These are phyloP conservation scores for Eucalyptus lansdowneana DNA, from an alignment of 345 rosid species.

Conservation along the genomic window DNA sequence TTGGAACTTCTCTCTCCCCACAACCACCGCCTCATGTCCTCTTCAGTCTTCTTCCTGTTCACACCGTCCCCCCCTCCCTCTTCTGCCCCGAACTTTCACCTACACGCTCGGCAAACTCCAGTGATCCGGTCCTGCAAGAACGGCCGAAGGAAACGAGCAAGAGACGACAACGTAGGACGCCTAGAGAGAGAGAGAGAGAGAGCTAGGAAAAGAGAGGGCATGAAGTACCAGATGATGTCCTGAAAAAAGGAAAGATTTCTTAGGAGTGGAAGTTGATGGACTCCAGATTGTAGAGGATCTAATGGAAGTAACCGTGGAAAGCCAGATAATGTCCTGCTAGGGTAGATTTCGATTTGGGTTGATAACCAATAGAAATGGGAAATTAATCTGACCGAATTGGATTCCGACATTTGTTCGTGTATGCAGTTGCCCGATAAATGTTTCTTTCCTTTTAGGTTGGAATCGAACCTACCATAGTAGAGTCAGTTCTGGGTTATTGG, in stretches of 20 bases:
- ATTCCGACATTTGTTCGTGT: background rate
- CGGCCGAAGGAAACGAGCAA: background rate
- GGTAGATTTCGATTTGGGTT: background rate
- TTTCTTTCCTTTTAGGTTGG: background rate
- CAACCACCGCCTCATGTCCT: background rate
- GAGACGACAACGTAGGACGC: background rate
- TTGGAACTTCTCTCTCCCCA: background rate
- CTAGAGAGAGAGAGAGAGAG: background rate
- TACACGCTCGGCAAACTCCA: background rate
- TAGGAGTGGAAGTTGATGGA: rapidly evolving
- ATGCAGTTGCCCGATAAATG: background rate
- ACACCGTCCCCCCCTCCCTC: background rate
- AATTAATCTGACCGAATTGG: background rate
- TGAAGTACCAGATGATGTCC: background rate
- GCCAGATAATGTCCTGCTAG: background rate
- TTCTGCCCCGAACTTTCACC: background rate
- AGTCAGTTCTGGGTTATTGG: rapidly evolving
- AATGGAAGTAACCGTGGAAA: background rate
- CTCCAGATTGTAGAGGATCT: background rate
- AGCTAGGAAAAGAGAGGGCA: background rate
- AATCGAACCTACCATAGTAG: rapidly evolving
- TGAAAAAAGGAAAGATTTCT: background rate
- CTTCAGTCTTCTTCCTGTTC: background rate
- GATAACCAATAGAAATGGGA: background rate
- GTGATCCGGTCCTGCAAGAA: background rate